Conservation (phyloP, 352 stramenopile genomes). For the Blastocystis sp. region DNA sequence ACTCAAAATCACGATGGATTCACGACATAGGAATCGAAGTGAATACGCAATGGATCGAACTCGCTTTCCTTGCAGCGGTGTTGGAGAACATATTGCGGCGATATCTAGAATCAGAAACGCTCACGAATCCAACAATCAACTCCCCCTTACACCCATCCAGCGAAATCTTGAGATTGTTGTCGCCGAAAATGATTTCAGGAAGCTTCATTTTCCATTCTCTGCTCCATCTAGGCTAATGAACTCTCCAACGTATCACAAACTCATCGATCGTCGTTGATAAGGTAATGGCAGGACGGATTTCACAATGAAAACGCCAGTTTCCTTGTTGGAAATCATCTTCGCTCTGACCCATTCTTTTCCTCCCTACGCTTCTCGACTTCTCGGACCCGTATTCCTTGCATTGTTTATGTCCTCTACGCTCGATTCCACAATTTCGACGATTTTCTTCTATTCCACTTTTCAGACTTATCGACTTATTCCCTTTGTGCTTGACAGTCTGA, state of each 20-base stretch:
- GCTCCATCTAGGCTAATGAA: constrained; percentile 14
- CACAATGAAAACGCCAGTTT: not conserved
- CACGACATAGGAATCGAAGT: not conserved
- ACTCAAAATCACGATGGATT: not conserved
- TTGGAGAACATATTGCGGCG: not conserved
- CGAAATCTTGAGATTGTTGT: not conserved
- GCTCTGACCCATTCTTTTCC: not conserved
- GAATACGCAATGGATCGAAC: constrained; percentile 42
- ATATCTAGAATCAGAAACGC: not conserved
- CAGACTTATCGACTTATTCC: too few species aligned
- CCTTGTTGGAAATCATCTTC: not conserved
- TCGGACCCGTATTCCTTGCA: not conserved
- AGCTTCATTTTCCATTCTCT: constrained; percentile 47
- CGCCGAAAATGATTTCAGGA: constrained; percentile 25
- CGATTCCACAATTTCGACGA: too few species aligned
- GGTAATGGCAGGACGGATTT: not conserved
- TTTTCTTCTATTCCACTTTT: too few species aligned
- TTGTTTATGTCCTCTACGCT: too few species aligned
- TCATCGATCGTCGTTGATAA: not conserved
- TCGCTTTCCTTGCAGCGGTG: constrained; percentile 13
- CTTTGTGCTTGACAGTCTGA: too few species aligned
- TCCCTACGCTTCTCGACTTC: not conserved
- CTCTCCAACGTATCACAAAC: not conserved
- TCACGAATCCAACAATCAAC: not conserved
- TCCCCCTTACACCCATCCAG: not conserved